A percentile compares a stretch with the other conserved stretches of the same genome.
These are phyloP conservation scores for Emergomyces pasteurianus DNA, from an alignment of 2,329 filamentous ascomycete genomes.

Conservation along the genomic window DNA sequence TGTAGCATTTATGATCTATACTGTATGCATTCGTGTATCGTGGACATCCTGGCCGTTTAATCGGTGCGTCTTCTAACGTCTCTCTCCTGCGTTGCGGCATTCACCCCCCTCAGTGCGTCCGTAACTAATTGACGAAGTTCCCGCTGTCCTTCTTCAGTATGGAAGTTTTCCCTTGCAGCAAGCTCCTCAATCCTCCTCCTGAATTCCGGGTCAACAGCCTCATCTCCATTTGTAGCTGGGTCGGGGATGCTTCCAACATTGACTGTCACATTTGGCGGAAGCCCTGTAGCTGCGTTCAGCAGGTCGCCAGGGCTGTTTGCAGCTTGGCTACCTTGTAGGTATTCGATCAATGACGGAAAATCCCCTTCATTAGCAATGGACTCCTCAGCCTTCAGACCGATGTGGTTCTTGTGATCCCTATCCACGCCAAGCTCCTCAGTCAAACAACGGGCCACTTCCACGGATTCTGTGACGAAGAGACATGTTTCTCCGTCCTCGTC, in stretches of 20 bases:
- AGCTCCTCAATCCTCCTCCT: slow-evolving; percentile 78
- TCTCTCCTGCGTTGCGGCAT: slow-evolving; percentile 47
- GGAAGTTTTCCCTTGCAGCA: slow-evolving; percentile 70
- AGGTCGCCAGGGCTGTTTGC: slow-evolving; percentile 20
- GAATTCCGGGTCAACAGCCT: slow-evolving; percentile 63
- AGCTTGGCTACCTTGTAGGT: slow-evolving; percentile 41
- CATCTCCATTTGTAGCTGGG: slow-evolving; percentile 41
- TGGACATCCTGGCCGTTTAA: slow-evolving; percentile 28
- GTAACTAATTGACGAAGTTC: slow-evolving; percentile 67
- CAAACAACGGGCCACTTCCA: slow-evolving; percentile 64
- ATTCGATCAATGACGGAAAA: slow-evolving; percentile 61
- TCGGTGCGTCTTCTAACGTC: slow-evolving; percentile 52
- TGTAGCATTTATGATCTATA: neutral
- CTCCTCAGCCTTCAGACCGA: slow-evolving; percentile 69
- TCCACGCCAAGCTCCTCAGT: slow-evolving; percentile 74
- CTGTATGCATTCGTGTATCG: neutral
- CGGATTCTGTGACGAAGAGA: slow-evolving; percentile 80
- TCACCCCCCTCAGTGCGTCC: slow-evolving; percentile 62
- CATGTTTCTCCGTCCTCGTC: slow-evolving; percentile 92
- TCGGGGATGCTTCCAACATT: slow-evolving; percentile 64
- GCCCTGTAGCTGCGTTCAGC: slow-evolving; percentile 43
- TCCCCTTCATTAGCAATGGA: slow-evolving; percentile 70
- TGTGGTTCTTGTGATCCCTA: slow-evolving; percentile 51
- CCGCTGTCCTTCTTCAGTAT: slow-evolving; percentile 66
- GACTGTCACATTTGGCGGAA: slow-evolving; percentile 66